Conservation (phyloP, 148 eudicot genomes). For the Cornus kousa region DNA sequence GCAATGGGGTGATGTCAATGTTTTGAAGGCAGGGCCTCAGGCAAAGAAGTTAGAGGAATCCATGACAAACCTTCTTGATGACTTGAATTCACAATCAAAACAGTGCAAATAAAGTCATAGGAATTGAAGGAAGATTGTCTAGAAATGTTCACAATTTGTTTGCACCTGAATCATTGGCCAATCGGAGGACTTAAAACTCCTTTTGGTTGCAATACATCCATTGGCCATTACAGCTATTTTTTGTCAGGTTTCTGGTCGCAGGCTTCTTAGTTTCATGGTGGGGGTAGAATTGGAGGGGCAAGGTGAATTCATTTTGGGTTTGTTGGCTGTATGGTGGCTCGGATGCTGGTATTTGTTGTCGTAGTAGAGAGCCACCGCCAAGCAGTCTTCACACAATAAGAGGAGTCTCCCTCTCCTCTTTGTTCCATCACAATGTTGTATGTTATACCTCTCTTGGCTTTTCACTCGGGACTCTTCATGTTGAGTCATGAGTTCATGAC, state of each 20-base stretch:
- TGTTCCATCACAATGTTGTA: constrained; percentile 6
- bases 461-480: background rate
- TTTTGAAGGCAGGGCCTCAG: constrained; percentile 63
- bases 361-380: constrained; percentile 12
- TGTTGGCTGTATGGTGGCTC: constrained; percentile 2
- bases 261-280: constrained; percentile 8
- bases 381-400: constrained; percentile 1
- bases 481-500: background rate
- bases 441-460: constrained; percentile 8
- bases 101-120: constrained; percentile 57
- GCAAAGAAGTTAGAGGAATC: constrained; percentile 51
- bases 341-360: constrained; percentile 17
- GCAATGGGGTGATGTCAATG: constrained; percentile 75
- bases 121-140: background rate
- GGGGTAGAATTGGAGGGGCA: constrained; percentile 5
- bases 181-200: background rate
- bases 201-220: background rate
- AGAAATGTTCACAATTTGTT: background rate
- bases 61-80: constrained; percentile 50
- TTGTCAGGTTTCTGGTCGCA: background rate
- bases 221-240: constrained; percentile 2
- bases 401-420: background rate
- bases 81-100: constrained; percentile 50
- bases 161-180: background rate
- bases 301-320: background rate